Evolutionary conservation across 2,329 filamentous ascomycete genomes (phyloP).

Genomic region (Apiospora hydei): DNA sequence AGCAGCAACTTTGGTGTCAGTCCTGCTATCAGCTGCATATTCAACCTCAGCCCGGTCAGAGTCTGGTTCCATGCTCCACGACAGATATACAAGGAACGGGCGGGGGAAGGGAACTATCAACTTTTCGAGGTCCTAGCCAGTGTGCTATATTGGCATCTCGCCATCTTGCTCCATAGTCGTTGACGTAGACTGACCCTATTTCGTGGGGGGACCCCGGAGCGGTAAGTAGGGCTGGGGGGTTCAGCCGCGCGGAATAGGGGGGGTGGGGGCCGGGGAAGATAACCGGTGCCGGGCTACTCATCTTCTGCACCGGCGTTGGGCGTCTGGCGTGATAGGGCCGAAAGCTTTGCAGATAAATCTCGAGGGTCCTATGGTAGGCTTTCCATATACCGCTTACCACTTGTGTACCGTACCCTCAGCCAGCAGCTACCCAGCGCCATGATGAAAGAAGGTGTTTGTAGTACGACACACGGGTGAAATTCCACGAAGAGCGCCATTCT

Average conservation of each 20-base stretch:
- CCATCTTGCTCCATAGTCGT: neutral
- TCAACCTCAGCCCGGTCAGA: neutral
- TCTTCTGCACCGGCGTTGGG: neutral
- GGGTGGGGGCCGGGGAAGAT: neutral
- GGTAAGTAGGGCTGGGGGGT: neutral
- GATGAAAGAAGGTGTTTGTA: too few relatives aligned
- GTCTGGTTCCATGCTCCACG: neutral
- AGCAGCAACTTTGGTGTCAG: too few relatives aligned
- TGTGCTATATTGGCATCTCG: neutral
- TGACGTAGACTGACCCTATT: neutral
- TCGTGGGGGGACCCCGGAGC: neutral
- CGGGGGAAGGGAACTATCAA: too few relatives aligned
- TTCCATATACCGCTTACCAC: too few relatives aligned
- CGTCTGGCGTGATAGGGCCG: neutral
- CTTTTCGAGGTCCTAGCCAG: too few relatives aligned
- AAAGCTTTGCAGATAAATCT: neutral
- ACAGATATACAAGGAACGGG: too few relatives aligned
- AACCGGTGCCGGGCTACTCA: neutral
- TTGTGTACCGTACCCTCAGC: too few relatives aligned
- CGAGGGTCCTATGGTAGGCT: too few relatives aligned
- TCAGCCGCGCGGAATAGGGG: neutral
- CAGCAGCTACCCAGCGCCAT: too few relatives aligned
- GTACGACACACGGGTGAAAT: too few relatives aligned
- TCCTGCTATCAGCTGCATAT: neutral
- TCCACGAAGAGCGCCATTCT: too few relatives aligned